Conservation (phyloP, 306 rosid species). For the Aeschynomene evenia region DNA sequence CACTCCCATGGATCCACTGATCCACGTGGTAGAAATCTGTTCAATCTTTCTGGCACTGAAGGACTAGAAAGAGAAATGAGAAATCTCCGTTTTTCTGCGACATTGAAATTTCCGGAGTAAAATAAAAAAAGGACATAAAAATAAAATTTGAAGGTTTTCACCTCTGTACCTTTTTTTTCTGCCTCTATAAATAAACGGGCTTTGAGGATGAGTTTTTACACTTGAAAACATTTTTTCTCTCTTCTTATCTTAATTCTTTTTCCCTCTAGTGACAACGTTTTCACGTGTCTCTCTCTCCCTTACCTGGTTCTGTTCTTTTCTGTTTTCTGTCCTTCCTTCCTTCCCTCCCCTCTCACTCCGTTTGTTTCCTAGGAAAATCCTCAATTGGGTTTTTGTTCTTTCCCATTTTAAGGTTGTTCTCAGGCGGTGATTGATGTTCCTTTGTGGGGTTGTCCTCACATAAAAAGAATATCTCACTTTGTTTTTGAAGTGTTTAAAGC, state of each 20-base stretch:
- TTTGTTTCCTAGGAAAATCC: conserved; percentile 37
- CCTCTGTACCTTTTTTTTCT: conserved; percentile 9
- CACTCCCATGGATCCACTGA: not conserved
- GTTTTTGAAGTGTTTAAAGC: conserved; percentile 20
- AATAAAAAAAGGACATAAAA: not conserved
- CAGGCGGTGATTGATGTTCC: conserved; percentile 43
- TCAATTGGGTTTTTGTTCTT: conserved; percentile 20
- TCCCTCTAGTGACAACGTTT: conserved; percentile 10
- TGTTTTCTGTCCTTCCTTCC: not conserved
- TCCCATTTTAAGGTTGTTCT: conserved; percentile 7
- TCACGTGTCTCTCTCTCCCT: conserved; percentile 64
- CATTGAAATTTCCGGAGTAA: not conserved
- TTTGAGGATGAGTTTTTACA: conserved; percentile 33
- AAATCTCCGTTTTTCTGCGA: not conserved
- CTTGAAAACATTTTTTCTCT: not conserved
- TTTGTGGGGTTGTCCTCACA: not conserved
- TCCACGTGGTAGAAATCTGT: conserved; percentile 39
- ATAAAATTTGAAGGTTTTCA: not conserved
- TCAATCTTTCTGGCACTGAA: not conserved
- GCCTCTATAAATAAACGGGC: conserved; percentile 45
- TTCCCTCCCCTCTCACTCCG: conserved; percentile 9
- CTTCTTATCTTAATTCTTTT: not conserved
- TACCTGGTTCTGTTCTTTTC: conserved; percentile 23
- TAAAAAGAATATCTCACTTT: conserved; percentile 11
- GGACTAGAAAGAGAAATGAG: not conserved